These are phyloP conservation scores for Colletotrichum chrysophilum DNA, from an alignment of 2,329 filamentous ascomycete species.

Conservation along the genomic window DNA sequence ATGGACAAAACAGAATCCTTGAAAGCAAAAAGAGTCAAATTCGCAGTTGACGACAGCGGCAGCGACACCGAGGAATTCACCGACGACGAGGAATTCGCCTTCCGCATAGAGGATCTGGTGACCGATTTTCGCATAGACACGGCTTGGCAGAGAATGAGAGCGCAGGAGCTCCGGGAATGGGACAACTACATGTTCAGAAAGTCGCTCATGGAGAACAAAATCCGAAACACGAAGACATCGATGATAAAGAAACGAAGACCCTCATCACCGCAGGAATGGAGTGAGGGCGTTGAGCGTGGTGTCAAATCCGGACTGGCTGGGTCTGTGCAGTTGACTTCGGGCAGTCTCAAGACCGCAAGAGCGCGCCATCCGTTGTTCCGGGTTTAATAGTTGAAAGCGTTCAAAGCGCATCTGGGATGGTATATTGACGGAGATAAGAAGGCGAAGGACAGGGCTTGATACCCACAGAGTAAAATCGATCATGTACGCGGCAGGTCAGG, in stretches of 20 bases:
- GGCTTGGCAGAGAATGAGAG: not conserved
- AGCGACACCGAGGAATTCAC: not conserved
- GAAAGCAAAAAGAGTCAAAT: not conserved
- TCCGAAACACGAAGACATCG: not conserved
- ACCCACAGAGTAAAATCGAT: not conserved
- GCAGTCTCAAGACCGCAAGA: not conserved
- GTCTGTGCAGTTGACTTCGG: not conserved
- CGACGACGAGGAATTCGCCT: not conserved
- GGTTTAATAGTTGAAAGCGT: not conserved
- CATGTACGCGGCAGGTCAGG: not conserved
- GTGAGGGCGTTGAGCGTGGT: not conserved
- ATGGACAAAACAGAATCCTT: not conserved
- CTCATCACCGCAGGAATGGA: not conserved
- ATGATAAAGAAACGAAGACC: not conserved
- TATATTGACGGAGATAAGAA: rapidly evolving
- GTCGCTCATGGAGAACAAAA: not conserved
- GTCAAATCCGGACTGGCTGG: not conserved
- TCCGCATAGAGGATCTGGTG: not conserved
- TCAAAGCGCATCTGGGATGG: rapidly evolving
- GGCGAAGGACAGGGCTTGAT: not conserved
- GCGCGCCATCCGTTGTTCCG: not conserved
- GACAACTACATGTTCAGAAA: not conserved
- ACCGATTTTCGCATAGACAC: not conserved
- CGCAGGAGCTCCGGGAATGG: not conserved
- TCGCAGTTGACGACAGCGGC: not conserved